These are phyloP conservation scores for Endocarpon pusillum DNA, from an alignment of 495 filamentous ascomycete species.

Conservation along the genomic window DNA sequence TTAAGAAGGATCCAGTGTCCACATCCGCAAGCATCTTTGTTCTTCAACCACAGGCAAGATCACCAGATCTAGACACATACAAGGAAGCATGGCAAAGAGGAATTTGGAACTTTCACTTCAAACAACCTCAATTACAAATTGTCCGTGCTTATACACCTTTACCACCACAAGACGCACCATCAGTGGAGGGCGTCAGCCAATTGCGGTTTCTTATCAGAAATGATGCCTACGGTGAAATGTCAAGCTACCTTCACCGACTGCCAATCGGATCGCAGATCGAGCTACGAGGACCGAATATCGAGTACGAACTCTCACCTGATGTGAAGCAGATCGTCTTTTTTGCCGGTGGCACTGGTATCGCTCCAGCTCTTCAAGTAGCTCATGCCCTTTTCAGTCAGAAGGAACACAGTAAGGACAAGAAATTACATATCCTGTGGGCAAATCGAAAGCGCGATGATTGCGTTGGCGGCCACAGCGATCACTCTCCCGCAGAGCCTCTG, in stretches of 20 bases:
- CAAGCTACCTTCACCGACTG: conserved; percentile 50
- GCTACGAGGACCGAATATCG: conserved; percentile 60
- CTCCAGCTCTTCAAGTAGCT: conserved; percentile 69
- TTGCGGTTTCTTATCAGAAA: conserved; percentile 38
- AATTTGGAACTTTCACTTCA: conserved; percentile 77
- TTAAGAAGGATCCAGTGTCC: conserved; percentile 49
- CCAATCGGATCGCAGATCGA: conserved; percentile 43
- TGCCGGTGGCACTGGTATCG: conserved; percentile 87
- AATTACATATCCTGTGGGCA: conserved; percentile 53
- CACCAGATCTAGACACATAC: conserved; percentile 25
- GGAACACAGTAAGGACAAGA: conserved; percentile 12
- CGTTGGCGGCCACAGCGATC: conserved; percentile 25
- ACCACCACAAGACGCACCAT: conserved; percentile 27
- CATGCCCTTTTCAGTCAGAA: conserved; percentile 32
- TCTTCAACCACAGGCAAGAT: conserved; percentile 29
- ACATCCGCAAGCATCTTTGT: conserved; percentile 61
- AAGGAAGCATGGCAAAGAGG: conserved; percentile 38
- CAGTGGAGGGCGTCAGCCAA: conserved; percentile 17
- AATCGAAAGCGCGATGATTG: conserved; percentile 42
- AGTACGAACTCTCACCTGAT: conserved; percentile 40
- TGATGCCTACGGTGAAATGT: conserved; percentile 42
- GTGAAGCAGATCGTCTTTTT: conserved; percentile 56
- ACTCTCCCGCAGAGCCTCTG: conserved; percentile 5
- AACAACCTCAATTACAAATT: conserved; percentile 85
- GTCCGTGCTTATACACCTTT: conserved; percentile 78